Conservation (phyloP, 768 basidiomycete species). For the Tephrocybe sp. region DNA sequence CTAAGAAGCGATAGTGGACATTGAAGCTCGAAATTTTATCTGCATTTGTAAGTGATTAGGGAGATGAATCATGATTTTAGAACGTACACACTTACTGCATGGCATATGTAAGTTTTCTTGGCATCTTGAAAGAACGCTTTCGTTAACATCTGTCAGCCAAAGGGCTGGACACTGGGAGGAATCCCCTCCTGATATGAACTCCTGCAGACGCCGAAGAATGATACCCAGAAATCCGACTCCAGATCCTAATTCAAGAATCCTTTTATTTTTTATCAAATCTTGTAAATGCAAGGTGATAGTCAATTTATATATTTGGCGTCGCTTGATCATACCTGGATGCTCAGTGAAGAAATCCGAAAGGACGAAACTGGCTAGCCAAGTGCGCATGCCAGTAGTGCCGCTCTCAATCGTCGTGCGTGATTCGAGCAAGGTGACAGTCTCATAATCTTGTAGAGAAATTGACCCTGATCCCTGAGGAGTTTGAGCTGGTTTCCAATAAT, state of each 20-base stretch:
- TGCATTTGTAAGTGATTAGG: too few relatives aligned
- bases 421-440: constrained; percentile 62
- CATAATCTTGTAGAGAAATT: constrained; percentile 27
- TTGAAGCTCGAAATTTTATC: constrained; percentile 52
- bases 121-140: constrained; percentile 61
- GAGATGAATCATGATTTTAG: background rate
- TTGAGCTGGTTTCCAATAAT: constrained; percentile 50
- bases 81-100: constrained; percentile 67
- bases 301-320: background rate
- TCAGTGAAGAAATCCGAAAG: constrained; percentile 59
- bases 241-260: constrained; percentile 71
- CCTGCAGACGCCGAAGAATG: constrained; percentile 57
- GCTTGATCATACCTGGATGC: constrained; percentile 46
- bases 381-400: constrained; percentile 78
- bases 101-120: constrained; percentile 54
- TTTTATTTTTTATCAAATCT: constrained; percentile 46
- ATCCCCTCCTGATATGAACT: constrained; percentile 13
- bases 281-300: constrained; percentile 13
- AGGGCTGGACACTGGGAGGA: constrained; percentile 21
- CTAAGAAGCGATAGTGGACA: constrained; percentile 46
- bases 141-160: constrained; percentile 64
- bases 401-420: constrained; percentile 70
- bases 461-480: background rate
- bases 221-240: constrained; percentile 77
- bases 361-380: constrained; percentile 72